phyloP scores from a whole-genome alignment of 2,329 filamentous ascomycete genomes.

The Phyllosticta capitalensis region DNA sequence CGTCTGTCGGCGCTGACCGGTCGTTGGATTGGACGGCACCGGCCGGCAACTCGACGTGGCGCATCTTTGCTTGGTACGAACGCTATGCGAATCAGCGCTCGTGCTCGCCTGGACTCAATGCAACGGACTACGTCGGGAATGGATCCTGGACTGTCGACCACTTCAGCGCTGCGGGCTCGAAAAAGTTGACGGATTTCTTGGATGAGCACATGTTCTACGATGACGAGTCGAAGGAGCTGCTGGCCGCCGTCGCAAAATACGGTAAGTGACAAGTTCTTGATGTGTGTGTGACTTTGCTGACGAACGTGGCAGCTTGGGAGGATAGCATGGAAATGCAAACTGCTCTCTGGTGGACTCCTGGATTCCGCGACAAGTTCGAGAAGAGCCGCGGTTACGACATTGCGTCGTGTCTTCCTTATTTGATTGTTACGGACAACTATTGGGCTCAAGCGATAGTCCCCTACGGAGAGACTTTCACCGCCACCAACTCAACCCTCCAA shows the following conservation, averaged over 20 bases:
- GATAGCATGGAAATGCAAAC: conserved; percentile 24
- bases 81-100: conserved; percentile 16
- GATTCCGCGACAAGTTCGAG: conserved; percentile 18
- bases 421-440: conserved; percentile 15
- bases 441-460: conserved; percentile 10
- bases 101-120: conserved; percentile 14
- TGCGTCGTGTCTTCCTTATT: conserved; percentile 22
- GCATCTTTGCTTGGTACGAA: conserved; percentile 16
- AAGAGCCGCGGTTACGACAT: conserved; percentile 20
- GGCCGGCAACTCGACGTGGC: conserved; percentile 12
- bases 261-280: conserved; percentile 12
- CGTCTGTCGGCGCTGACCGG: conserved; percentile 9
- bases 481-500: conserved; percentile 10
- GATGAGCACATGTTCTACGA: conserved; percentile 22
- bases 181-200: conserved; percentile 23
- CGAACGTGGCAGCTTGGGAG: conserved; percentile 20
- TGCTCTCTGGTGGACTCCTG: conserved; percentile 19
- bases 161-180: conserved; percentile 17
- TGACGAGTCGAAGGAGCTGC: conserved; percentile 10
- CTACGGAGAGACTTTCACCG: conserved; percentile 12
- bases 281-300: neutral
- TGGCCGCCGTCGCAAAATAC: conserved; percentile 21
- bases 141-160: conserved; percentile 27
- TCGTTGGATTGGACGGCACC: conserved; percentile 14
- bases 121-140: conserved; percentile 22